Conservation (phyloP, 2,329 filamentous ascomycete genomes). For the Calcarisporium arbuscula region DNA sequence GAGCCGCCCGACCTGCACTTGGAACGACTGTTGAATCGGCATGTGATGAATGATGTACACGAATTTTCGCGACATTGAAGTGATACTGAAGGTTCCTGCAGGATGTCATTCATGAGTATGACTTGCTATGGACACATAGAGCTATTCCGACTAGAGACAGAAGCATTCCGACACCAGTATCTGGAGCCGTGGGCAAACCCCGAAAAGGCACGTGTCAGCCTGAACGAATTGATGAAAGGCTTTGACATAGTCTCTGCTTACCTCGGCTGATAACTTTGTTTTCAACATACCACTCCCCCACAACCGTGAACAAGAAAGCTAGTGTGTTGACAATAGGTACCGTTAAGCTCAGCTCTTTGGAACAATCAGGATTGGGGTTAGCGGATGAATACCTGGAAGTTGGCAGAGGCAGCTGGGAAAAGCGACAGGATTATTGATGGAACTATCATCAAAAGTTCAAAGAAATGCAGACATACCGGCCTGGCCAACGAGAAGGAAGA, state of each 20-base stretch:
- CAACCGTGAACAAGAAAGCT: slow-evolving; percentile 90
- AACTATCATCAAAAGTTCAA: background rate
- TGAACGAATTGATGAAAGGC: background rate
- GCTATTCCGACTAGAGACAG: slow-evolving; percentile 75
- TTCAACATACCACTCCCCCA: slow-evolving; percentile 94
- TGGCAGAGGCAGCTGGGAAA: background rate
- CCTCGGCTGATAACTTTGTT: slow-evolving; percentile 80
- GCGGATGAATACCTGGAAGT: too few species aligned
- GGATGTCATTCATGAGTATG: slow-evolving; percentile 15
- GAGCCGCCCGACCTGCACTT: too few species aligned
- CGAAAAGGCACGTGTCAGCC: background rate
- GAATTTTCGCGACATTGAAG: too few species aligned
- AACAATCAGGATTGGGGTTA: background rate
- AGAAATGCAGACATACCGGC: slow-evolving; percentile 58
- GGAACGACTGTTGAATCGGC: too few species aligned
- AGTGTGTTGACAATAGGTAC: slow-evolving; percentile 93
- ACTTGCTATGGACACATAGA: slow-evolving; percentile 70
- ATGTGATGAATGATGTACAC: too few species aligned
- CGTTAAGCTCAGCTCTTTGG: slow-evolving; percentile 77
- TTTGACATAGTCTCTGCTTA: slow-evolving; percentile 26
- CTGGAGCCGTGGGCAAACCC: slow-evolving; percentile 31
- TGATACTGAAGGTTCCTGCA: background rate
- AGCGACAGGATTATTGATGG: background rate
- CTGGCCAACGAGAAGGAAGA: slow-evolving; percentile 88
- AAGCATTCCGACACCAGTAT: slow-evolving; percentile 77